Evolutionary conservation across 148 eudicot species (phyloP), one percentile per base, ranked within the genome.

Genomic region (Chenopodium quinoa): DNA sequence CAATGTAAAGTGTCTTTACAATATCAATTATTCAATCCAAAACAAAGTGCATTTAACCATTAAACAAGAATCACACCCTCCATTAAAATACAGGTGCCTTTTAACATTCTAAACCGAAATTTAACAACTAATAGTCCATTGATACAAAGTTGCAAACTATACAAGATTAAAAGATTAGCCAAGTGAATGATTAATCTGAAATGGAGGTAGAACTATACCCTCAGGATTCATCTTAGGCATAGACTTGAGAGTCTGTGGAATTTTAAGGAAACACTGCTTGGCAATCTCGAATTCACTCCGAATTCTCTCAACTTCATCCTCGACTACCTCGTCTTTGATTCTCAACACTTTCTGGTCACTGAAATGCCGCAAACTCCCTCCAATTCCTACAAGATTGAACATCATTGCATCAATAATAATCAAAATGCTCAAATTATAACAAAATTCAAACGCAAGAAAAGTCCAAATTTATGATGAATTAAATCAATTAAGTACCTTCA

Each of bases 211-310:
- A 20, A 66, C 4, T 29, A 77, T 70, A 89, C 99, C 99, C 84
- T 92, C 89, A 58, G 99, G 97, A 77, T 97, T 87, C 90, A 90
- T 87, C 85, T 87, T 92, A 23, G 92, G 96, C 94, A 92, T 94
- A 63, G 79, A 86, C 72, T 89, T 90, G 11, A 97, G 87, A 63
- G 98, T 85, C 63, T 90, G 93, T 1, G 99, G 99, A 75, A 94
- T 89, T 70, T 81, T 89, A 40, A 34, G 74, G 73, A 97, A 97
- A 83, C 89, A 79, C 76, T 66, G 84, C 84, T 90, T 97, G 0
- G 93, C 98, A 10, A 87, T 83, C 77, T 90, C 79, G 50, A 89
- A 97, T 70, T 91, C 91, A 0, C 79, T 81, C 71, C 92, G 91
- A 84, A 97, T 92, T 58, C 83, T 88, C 56, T 76, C 86, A 73